Conservation (phyloP, 768 basidiomycete genomes). For the Mycena leptocephala region DNA sequence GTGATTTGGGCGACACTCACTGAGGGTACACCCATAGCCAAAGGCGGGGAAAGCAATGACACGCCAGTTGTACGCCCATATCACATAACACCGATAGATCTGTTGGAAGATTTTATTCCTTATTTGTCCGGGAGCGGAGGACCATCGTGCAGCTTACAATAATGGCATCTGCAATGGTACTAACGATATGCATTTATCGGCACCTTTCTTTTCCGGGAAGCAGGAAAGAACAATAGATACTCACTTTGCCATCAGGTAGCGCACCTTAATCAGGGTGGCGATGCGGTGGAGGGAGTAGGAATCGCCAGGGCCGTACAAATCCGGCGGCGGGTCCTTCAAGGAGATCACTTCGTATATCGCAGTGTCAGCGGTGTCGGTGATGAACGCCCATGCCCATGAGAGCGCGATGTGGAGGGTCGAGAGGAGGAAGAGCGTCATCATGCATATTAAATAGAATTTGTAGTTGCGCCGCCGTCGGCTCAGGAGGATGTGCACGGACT, state of each 20-base stretch:
- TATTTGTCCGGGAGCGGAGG: not conserved
- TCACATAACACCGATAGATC: conserved; percentile 9
- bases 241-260: conserved; percentile 18
- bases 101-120: not conserved
- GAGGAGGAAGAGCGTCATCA: too few species aligned
- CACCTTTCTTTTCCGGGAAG: not conserved
- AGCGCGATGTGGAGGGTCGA: too few species aligned
- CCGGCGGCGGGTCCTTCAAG: too few species aligned
- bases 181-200: not conserved
- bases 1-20: not conserved
- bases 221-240: not conserved
- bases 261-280: not conserved
- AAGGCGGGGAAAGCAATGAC: not conserved
- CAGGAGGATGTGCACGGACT: too few species aligned
- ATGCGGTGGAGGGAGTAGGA: too few species aligned
- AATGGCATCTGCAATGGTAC: not conserved
- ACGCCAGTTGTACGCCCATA: not conserved
- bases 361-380: too few species aligned
- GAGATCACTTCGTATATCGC: too few species aligned
- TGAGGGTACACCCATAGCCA: not conserved
- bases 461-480: too few species aligned
- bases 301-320: too few species aligned
- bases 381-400: too few species aligned
- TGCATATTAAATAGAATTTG: too few species aligned
- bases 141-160: not conserved